Conservation (phyloP, 2,329 filamentous ascomycete species). For the Pestalotiopsis sp. region DNA sequence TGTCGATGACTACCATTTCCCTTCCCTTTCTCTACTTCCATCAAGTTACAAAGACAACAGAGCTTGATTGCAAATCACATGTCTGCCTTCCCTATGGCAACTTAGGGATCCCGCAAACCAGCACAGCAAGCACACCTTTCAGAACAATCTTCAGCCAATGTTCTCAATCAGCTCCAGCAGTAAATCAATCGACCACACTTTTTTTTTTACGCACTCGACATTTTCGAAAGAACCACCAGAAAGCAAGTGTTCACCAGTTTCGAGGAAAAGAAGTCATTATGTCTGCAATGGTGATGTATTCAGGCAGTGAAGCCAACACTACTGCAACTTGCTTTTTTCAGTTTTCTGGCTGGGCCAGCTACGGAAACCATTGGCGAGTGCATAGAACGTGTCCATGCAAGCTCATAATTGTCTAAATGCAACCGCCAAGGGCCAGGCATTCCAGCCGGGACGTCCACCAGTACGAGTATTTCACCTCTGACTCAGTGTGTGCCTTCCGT, state of each 20-base stretch:
- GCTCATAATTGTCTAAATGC: neutral
- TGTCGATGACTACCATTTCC: no score
- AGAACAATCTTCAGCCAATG: no score
- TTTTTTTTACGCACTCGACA: no score
- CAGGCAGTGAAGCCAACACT: neutral
- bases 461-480: neutral
- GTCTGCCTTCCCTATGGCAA: no score
- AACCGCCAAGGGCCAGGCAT: conserved; percentile 7
- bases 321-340: neutral
- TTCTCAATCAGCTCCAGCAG: no score
- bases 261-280: neutral
- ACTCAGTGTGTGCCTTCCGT: neutral
- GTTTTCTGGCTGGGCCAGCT: neutral
- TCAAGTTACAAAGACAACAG: no score
- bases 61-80: no score
- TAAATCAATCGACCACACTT: no score
- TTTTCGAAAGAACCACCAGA: no score
- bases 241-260: neutral
- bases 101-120: no score
- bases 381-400: neutral
- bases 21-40: no score
- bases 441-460: neutral
- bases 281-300: neutral
- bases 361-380: neutral
- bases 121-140: no score